Base-by-base conservation (phyloP, 2,329 filamentous ascomycete genomes). In the Phyllachora maydis region DNA sequence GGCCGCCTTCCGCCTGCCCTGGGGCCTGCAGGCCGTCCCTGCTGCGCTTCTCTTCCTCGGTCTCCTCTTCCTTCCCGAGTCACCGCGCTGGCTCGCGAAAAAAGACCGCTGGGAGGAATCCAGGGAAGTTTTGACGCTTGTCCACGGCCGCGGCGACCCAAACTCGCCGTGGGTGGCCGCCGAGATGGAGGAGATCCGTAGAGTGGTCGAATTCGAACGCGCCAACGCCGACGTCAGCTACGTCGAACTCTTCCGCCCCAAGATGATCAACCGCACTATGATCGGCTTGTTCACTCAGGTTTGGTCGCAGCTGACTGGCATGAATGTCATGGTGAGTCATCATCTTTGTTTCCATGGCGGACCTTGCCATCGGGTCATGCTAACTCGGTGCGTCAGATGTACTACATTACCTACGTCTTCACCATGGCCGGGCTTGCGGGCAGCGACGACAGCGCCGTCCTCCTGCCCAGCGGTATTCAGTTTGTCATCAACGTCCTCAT, bases 401-500 rank as follows among this genome's bases (percentile, higher is more conserved):
- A 69, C 46, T 74, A 75, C 37, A 71, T 74, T 32, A 58, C 56
- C 22, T 76, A 75, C 32, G 61, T 78, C 28, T 77, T 78, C 42
- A 55, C 55, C 8, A 79, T 79, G 73, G 70, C 72, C 10, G 71
- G 71, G 7, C 12, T 14, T 13, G 20, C 20, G 5, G 20, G 45
- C 2, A 59, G 64, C 33, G n/a, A n/a, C n/a, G n/a, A n/a, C n/a
- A n/a, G n/a, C n/a, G 57, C 55, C 25, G 59, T 66, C 18, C 56
- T 79, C 6, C 45, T 76, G 21, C 60, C 72, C 6, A 73, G 67
- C 11, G 66, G 63, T 7, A 77, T 78, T 31, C 67, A 77, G 38
- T 78, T 76, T 41, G 57, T 82, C 35, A 78, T 85, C 52, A 83
- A 83, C 42, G 76, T 85, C 2, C 29, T 70, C 24, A 77, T 79